Evolutionary conservation across 306 rosid genomes (phyloP), one percentile per base, ranked within the genome.

Genomic region (Malus sylvestris): DNA sequence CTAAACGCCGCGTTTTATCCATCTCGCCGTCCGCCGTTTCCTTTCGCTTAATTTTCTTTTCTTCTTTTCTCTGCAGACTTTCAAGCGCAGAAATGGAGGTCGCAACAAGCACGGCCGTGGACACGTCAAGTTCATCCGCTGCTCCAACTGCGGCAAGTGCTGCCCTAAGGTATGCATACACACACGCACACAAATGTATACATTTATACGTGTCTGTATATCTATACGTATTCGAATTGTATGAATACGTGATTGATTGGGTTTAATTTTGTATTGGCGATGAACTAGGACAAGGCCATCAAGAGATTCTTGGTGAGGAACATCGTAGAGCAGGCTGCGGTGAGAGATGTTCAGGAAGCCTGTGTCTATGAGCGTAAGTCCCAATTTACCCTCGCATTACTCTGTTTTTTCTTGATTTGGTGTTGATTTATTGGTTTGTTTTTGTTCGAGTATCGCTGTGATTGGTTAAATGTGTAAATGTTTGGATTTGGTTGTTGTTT

Each of bases 311-410:
- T 92, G 1, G 97, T 90, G 80, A 90, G 99, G 92, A 95, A 95
- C 92, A 95, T 95, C 71, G 99, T 95, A 11, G 99, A 92, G 79
- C 99, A 95, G 53, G 99, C 98, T 66, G 98, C 97, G 1, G 98
- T 95, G 2, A 87, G 97, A 77, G 97, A 95, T 87, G 97, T 95
- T 38, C 97, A 95, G 83, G 99, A 95, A 78, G 99, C 97, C 6
- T 95, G 97, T 69, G 91, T 92, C 79, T 92, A 92, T 68, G 98
- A 90, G 35, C 93, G 97, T 92, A 87, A 66, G 78, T 12, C 1
- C 16, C 8, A 38, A 10, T 30, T 20, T 40, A 9, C 32, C 18
- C 10, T 62, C 58, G 35, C 55, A 22, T 19, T 11, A 20, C 9
- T 15, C 11, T n/a, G 2, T 68, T 73, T 6, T 32, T 45, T 19